Evolutionary conservation across 2,329 filamentous ascomycete species (phyloP).

Genomic region (Rhynchosporium secalis): DNA sequence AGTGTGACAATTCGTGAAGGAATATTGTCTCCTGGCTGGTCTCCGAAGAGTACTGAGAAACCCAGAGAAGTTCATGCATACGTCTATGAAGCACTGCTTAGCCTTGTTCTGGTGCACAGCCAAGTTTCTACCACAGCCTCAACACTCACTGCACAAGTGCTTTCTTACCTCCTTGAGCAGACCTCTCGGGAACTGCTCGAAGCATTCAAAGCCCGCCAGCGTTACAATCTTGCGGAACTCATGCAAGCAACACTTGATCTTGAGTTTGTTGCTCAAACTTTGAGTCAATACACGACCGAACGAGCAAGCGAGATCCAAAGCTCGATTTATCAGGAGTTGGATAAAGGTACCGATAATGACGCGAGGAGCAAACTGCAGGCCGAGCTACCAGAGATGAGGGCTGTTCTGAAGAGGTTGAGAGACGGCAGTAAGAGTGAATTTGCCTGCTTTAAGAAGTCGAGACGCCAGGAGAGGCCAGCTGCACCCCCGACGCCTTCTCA

Average conservation of each 20-base stretch:
- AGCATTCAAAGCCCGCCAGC: slow-evolving; percentile 66
- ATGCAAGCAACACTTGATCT: slow-evolving; percentile 98
- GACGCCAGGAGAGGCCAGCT: slow-evolving; percentile 22
- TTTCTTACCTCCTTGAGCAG: slow-evolving; percentile 84
- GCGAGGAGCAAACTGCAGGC: slow-evolving; percentile 77
- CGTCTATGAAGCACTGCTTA: slow-evolving; percentile 82
- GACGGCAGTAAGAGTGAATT: slow-evolving; percentile 85
- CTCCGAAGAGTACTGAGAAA: slow-evolving; percentile 54
- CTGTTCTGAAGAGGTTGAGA: slow-evolving; percentile 77
- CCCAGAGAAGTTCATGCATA: slow-evolving; percentile 82
- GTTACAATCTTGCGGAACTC: slow-evolving; percentile 75
- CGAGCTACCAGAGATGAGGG: slow-evolving; percentile 87
- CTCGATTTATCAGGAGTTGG: slow-evolving; percentile 88
- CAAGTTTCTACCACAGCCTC: slow-evolving; percentile 80
- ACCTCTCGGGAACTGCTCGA: slow-evolving; percentile 77
- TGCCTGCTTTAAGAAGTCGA: slow-evolving; percentile 71
- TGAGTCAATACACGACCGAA: slow-evolving; percentile 86
- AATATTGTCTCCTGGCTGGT: slow-evolving; percentile 71
- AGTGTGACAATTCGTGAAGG: slow-evolving; percentile 71
- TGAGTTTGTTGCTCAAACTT: slow-evolving; percentile 92
- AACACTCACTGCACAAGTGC: slow-evolving; percentile 74
- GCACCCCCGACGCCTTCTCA: neutral
- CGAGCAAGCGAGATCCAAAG: slow-evolving; percentile 78
- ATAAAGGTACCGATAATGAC: slow-evolving; percentile 84
- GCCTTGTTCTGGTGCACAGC: slow-evolving; percentile 86